Evolutionary conservation across 1,284 basidiomycete genomes (phyloP).

Genomic region (Fomitiporia mediterranea): DNA sequence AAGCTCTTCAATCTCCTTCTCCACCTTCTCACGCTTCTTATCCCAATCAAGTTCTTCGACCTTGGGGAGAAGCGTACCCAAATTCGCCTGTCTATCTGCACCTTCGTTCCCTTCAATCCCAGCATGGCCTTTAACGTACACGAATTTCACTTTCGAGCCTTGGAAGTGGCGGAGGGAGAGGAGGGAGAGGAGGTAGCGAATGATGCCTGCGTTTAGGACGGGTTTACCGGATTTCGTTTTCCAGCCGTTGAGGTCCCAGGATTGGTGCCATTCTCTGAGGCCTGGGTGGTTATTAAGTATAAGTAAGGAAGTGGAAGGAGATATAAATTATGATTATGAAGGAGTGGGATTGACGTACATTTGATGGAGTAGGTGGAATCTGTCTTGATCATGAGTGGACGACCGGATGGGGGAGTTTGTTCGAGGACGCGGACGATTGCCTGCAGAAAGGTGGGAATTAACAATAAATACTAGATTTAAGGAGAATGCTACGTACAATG

Average conservation of each 20-base stretch:
- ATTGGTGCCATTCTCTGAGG: conserved; percentile 56
- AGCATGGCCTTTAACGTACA: conserved; percentile 68
- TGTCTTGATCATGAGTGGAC: conserved; percentile 62
- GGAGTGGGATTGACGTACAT: conserved; percentile 40
- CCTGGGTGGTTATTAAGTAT: conserved; percentile 37
- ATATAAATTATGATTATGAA: no score
- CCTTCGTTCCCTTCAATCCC: conserved; percentile 74
- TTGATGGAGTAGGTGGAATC: conserved; percentile 76
- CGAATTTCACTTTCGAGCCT: conserved; percentile 52
- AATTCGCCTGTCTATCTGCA: conserved; percentile 65
- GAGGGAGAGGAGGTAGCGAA: conserved; percentile 56
- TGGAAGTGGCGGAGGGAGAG: conserved; percentile 42
- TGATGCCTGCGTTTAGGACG: conserved; percentile 63
- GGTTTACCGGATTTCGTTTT: conserved; percentile 40
- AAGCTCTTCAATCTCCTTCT: neutral
- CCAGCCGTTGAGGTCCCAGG: conserved; percentile 56
- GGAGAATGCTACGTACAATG: conserved; percentile 60
- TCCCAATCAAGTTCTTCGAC: conserved; percentile 48
- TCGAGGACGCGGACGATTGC: conserved; percentile 74
- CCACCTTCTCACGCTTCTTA: neutral
- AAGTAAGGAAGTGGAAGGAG: neutral
- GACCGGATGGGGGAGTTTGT: conserved; percentile 47
- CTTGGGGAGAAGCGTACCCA: conserved; percentile 40
- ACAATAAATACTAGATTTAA: neutral
- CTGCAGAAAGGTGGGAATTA: conserved; percentile 32